phyloP scores from a whole-genome alignment of 441 rosid genomes.

The Hypseocharis bilobata region DNA sequence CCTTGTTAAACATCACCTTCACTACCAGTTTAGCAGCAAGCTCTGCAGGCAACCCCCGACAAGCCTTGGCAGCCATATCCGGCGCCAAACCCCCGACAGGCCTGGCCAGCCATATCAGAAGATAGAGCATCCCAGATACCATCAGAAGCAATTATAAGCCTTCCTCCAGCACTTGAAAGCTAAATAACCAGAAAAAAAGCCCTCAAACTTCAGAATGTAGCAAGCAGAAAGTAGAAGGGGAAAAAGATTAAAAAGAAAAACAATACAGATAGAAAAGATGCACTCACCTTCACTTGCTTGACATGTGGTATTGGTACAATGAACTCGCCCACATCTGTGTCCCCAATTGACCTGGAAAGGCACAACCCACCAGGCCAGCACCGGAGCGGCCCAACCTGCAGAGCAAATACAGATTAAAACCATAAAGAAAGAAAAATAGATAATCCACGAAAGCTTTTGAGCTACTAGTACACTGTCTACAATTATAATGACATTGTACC shows the following conservation, averaged over 20 bases:
- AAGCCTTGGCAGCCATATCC: conserved; percentile 59
- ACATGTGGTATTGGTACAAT: conserved; percentile 82
- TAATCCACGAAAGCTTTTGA: not conserved
- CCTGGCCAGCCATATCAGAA: conserved; percentile 57
- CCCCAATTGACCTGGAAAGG: conserved; percentile 89
- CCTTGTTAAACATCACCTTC: conserved; percentile 37
- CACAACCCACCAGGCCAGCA: conserved; percentile 95
- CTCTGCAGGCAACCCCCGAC: conserved; percentile 73
- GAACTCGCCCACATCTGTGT: conserved; percentile 89
- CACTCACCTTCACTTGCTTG: conserved; percentile 75
- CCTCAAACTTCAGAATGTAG: not conserved
- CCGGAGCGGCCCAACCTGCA: conserved; percentile 73
- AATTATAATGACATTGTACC: conserved; percentile 30
- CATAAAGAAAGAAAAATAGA: not conserved
- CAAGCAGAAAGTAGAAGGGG: conserved; percentile 1
- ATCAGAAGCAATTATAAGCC: conserved; percentile 84
- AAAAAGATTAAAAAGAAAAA: not conserved
- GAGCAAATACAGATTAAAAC: not conserved
- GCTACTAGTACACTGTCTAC: not conserved
- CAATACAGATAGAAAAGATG: not conserved
- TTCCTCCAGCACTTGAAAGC: conserved; percentile 74
- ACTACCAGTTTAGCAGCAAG: conserved; percentile 84
- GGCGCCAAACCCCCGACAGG: conserved; percentile 70
- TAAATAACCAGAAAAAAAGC: conserved; percentile 19
- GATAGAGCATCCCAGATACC: conserved; percentile 86